These are phyloP conservation scores for Corrigiola litoralis DNA, from an alignment of 179 eudicot species.

Conservation along the genomic window DNA sequence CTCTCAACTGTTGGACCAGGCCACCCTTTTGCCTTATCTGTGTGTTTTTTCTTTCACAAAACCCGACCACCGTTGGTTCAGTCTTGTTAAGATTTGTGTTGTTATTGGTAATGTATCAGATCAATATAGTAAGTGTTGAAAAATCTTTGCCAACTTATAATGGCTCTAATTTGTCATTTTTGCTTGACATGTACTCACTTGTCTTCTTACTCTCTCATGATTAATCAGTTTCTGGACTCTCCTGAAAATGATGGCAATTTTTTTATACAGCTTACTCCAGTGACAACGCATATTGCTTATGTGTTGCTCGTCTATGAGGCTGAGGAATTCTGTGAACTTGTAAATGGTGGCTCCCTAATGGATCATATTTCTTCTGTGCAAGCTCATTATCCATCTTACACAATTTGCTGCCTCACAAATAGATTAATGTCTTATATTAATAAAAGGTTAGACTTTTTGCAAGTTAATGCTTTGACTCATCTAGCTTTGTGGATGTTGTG, in stretches of 20 bases:
- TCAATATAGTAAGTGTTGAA: too few species aligned
- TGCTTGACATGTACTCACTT: too few species aligned
- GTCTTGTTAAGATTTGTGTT: too few species aligned
- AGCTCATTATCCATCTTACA: slow-evolving; percentile 63
- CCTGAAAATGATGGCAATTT: slow-evolving; percentile 9
- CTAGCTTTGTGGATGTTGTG: neutral
- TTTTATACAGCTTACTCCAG: slow-evolving; percentile 46
- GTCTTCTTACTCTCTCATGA: neutral
- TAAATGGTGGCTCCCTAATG: slow-evolving; percentile 47
- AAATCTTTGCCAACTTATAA: neutral
- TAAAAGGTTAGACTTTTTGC: slow-evolving; percentile 51
- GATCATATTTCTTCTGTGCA: slow-evolving; percentile 55
- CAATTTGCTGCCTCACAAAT: slow-evolving; percentile 73
- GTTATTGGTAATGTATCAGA: too few species aligned
- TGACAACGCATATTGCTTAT: slow-evolving; percentile 43
- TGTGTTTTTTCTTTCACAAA: too few species aligned
- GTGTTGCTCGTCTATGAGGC: slow-evolving; percentile 67
- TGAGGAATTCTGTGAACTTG: slow-evolving; percentile 74
- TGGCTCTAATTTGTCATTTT: too few species aligned
- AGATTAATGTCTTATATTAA: slow-evolving; percentile 74
- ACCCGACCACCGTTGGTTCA: too few species aligned
- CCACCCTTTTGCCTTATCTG: too few species aligned
- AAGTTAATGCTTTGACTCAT: neutral
- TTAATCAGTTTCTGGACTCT: neutral
- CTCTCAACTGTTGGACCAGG: too few species aligned